Evolutionary conservation across 2,329 filamentous ascomycete genomes (phyloP).

Genomic region (Phialophora macrospora): DNA sequence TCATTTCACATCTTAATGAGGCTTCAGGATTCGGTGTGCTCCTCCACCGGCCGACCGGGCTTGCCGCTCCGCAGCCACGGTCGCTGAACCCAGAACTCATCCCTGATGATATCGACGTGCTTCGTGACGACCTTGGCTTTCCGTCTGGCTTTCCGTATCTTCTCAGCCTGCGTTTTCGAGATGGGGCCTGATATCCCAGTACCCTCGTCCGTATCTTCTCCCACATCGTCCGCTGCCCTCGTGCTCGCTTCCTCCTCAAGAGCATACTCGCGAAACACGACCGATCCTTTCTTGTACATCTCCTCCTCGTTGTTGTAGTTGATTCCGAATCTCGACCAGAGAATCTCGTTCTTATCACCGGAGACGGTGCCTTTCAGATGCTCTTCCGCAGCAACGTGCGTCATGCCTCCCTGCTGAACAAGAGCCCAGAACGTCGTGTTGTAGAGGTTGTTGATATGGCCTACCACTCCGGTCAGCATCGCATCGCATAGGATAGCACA

Average conservation of each 20-base stretch:
- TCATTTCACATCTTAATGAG: neutral
- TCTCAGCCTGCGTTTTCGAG: conserved; percentile 79
- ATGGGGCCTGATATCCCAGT: neutral
- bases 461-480: conserved; percentile 50
- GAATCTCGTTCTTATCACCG: conserved; percentile 91
- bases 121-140: conserved; percentile 83
- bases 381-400: conserved; percentile 77
- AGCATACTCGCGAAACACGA: conserved; percentile 84
- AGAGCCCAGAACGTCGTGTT: conserved; percentile 96
- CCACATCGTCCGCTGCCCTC: neutral
- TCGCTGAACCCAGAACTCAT: conserved; percentile 87
- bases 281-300: conserved; percentile 90
- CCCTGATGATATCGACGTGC: conserved; percentile 92
- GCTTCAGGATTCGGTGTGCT: neutral
- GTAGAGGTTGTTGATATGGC: conserved; percentile 97
- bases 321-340: conserved; percentile 85
- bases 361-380: conserved; percentile 80
- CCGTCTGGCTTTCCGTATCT: conserved; percentile 75
- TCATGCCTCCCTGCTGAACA: conserved; percentile 76
- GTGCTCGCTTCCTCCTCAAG: conserved; percentile 49
- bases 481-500: conserved; percentile 20
- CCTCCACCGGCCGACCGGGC: conserved; percentile 19
- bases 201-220: neutral
- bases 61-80: conserved; percentile 68
- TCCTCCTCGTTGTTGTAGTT: conserved; percentile 98